Evolutionary conservation across 441 rosid genomes (phyloP).

Genomic region (Manihot esculenta): DNA sequence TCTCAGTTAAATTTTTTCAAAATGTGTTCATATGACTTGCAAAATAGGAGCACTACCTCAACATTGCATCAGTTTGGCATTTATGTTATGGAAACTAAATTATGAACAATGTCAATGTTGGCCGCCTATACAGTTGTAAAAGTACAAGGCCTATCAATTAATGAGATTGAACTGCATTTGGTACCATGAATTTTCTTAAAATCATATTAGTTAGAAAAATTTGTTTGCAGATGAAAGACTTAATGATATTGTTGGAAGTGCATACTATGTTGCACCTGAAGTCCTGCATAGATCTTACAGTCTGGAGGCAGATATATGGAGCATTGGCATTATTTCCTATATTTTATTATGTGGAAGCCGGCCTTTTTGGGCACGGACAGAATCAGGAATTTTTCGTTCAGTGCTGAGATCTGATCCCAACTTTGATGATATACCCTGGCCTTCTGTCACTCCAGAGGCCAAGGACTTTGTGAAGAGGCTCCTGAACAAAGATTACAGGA

Average conservation of each 20-base stretch:
- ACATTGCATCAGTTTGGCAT: neutral
- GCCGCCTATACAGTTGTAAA: neutral
- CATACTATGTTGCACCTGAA: constrained; percentile 97
- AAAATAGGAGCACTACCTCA: neutral
- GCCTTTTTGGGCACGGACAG: constrained; percentile 98
- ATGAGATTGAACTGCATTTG: neutral
- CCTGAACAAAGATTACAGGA: constrained; percentile 87
- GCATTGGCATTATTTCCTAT: constrained; percentile 87
- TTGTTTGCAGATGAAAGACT: constrained; percentile 69
- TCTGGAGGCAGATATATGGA: constrained; percentile 92
- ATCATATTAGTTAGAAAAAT: neutral
- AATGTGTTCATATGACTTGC: neutral
- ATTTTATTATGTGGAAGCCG: constrained; percentile 94
- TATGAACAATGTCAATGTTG: neutral
- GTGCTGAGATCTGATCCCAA: constrained; percentile 87
- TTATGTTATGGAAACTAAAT: neutral
- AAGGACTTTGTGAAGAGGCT: constrained; percentile 91
- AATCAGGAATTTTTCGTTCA: constrained; percentile 93
- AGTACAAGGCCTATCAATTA: neutral
- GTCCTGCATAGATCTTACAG: constrained; percentile 93
- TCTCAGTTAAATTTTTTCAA: neutral
- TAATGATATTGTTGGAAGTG: constrained; percentile 95
- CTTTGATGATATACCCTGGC: constrained; percentile 89
- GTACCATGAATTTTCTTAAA: neutral
- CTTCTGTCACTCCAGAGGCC: constrained; percentile 77